These are phyloP conservation scores for Aspergillus phoenicis DNA, from an alignment of 2,329 filamentous ascomycete genomes.

Conservation along the genomic window DNA sequence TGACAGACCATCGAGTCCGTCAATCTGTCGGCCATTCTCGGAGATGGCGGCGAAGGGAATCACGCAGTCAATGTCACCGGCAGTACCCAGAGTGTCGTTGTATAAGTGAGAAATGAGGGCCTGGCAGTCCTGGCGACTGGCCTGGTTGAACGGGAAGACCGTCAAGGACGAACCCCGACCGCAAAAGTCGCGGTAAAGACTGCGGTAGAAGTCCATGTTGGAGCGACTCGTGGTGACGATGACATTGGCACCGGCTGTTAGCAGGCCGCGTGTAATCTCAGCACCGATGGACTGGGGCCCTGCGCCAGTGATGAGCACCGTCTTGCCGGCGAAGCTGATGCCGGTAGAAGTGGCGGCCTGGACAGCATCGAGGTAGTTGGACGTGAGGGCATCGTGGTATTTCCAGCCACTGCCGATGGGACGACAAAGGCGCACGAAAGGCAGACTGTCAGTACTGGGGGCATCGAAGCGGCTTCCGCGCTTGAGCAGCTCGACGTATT, in stretches of 20 bases:
- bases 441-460: neutral
- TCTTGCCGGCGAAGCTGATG: constrained; percentile 1
- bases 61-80: constrained; percentile 7
- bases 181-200: neutral
- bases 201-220: neutral
- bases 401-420: neutral
- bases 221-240: constrained; percentile 13
- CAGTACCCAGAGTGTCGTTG: neutral
- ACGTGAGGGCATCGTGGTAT: neutral
- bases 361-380: neutral
- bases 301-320: constrained; percentile 10
- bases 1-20: constrained; percentile 2
- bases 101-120: constrained; percentile 6
- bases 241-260: constrained; percentile 8
- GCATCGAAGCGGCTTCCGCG: neutral
- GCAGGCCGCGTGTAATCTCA: neutral
- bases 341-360: neutral
- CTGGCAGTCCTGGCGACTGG: constrained; percentile 6
- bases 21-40: constrained; percentile 9
- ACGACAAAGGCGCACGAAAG: neutral
- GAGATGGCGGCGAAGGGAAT: constrained; percentile 11
- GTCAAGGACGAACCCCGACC: constrained; percentile 6
- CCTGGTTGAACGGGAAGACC: constrained; percentile 12
- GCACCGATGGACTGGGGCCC: constrained; percentile 7
- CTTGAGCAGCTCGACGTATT: neutral